A percentile compares a stretch with the other conserved stretches of the same genome.
Evolutionary conservation across 495 filamentous ascomycete genomes (phyloP).

Genomic region (Trichodelitschia bisporula): DNA sequence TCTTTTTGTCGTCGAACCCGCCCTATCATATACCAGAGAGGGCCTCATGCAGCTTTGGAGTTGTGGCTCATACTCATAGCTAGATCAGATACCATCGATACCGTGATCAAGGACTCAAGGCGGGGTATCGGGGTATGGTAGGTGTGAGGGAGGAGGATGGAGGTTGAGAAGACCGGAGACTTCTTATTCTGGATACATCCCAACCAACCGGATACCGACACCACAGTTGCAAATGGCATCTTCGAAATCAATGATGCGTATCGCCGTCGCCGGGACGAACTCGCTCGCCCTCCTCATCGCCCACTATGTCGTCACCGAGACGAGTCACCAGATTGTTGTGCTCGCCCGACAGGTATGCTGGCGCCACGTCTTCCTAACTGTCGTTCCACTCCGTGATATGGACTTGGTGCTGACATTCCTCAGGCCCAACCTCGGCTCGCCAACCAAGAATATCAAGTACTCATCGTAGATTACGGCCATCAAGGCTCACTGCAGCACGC

Average conservation of each 20-base stretch:
- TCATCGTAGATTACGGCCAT: constrained; percentile 36
- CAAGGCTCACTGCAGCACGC: constrained; percentile 28
- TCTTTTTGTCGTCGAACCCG: no score
- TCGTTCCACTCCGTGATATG: neutral
- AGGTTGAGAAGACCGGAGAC: no score
- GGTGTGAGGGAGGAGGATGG: no score
- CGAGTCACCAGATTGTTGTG: constrained; percentile 39
- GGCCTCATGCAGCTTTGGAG: no score
- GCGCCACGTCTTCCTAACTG: neutral
- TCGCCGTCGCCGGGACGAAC: constrained; percentile 49
- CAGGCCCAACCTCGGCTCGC: constrained; percentile 15
- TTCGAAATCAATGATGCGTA: constrained; percentile 34
- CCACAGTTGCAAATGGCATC: no score
- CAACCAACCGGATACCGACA: no score
- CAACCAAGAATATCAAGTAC: constrained; percentile 28
- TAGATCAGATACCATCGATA: no score
- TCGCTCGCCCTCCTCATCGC: constrained; percentile 41
- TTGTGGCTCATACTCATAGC: no score
- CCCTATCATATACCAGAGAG: no score
- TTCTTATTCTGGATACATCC: no score
- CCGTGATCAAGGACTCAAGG: no score
- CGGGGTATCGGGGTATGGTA: no score
- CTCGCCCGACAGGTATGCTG: constrained; percentile 30
- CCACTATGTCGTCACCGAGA: constrained; percentile 26
- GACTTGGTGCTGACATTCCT: constrained; percentile 3